Evolutionary conservation across 2,329 filamentous ascomycete genomes (phyloP), one percentile per base, ranked within the genome.

Genomic region (Calcarisporium arbuscula): DNA sequence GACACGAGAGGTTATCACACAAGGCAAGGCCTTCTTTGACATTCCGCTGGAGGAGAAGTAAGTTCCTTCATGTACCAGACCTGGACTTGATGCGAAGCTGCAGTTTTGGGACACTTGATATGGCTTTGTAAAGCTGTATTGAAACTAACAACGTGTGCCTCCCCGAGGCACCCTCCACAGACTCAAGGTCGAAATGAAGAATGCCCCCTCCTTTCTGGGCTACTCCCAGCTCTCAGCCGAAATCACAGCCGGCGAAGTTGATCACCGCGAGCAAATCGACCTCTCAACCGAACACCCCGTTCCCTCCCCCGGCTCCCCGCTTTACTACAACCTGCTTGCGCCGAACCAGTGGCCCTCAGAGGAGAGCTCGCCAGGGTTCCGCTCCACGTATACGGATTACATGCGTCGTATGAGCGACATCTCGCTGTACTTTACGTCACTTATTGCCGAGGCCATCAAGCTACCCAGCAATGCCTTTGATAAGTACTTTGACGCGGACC

Each of bases 211-310:
- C 8, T 86, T 86, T 58, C 67, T 86, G 14, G 80, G 80, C 38
- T 83, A 83, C 59, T 80, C 77, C 19, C 70, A 68, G 17, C 72
- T 83, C 35, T 72, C 74, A 4, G 76, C 77, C 43, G 80, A 82
- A 53, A 71, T 82, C 50, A 94, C 87, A 5, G 85, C 84, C 15
- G 77, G 81, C 45, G 72, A 74, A 32, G 71, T 77, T 48, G 87
- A 94, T 60, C 83, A 88, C 65, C 73, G 87, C 33, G 87, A 94
- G 57, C 87, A 94, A 56, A 81, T 94, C 42, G 87, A 94, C 57
- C 72, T 94, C 33, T 86, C 84, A 0, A 94, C 87, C 0, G 79
- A 85, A 34, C 85, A 92, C 48, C 67, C 79, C 0, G 32, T 82
- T 2, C 85, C 82, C 1, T 60, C 59, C 1, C 67, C 79, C 0